Conservation (phyloP, 441 rosid species). For the Aleurites moluccanus region DNA sequence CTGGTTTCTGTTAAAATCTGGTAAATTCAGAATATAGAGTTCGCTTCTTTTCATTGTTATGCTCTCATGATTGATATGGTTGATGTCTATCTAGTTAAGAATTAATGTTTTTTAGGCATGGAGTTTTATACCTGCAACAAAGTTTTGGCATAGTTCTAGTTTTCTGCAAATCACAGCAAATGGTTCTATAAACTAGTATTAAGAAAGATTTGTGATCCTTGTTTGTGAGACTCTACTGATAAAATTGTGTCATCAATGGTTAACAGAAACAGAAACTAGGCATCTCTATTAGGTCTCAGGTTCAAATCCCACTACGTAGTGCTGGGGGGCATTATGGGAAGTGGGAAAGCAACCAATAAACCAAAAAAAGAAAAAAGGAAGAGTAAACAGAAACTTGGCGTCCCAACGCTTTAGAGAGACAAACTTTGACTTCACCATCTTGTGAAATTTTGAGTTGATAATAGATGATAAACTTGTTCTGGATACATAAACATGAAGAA, state of each 20-base stretch:
- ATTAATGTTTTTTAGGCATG: not conserved
- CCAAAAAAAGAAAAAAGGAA: too few species aligned
- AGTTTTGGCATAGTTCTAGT: not conserved
- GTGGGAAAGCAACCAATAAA: too few species aligned
- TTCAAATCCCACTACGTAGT: too few species aligned
- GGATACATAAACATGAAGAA: not conserved
- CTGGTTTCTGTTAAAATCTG: not conserved
- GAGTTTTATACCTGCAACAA: not conserved
- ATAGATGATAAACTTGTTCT: conserved; percentile 1
- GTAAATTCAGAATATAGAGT: not conserved
- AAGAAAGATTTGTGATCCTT: not conserved
- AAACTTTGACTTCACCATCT: not conserved
- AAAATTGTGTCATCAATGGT: too few species aligned
- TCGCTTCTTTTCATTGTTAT: not conserved
- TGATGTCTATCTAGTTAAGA: not conserved
- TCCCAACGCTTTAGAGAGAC: not conserved
- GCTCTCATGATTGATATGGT: not conserved
- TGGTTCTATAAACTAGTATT: not conserved
- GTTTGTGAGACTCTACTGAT: not conserved
- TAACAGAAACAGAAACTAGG: too few species aligned
- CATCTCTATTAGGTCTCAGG: too few species aligned
- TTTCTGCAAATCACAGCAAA: not conserved
- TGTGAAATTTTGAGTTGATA: not conserved
- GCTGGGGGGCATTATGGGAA: too few species aligned
- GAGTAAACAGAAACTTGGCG: too few species aligned